phyloP scores from a whole-genome alignment of 495 filamentous ascomycete species.

The Aspergillus baeticus region DNA sequence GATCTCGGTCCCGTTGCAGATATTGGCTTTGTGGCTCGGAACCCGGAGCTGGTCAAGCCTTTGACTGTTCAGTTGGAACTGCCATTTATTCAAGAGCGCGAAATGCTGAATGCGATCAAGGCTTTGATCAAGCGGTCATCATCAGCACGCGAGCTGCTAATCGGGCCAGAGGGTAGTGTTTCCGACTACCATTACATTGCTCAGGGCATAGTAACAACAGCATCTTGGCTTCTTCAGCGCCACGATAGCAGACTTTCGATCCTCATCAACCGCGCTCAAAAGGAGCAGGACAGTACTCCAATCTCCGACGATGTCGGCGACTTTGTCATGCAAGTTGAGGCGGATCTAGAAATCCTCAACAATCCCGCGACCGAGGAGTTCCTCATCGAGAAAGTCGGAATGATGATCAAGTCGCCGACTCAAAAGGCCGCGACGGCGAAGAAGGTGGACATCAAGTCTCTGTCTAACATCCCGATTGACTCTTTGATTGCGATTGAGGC shows the following conservation, averaged over 20 bases:
- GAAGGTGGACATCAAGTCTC: not conserved
- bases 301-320: not conserved
- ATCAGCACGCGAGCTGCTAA: too few relatives aligned
- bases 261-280: not conserved
- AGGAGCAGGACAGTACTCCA: not conserved
- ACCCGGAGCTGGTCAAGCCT: not conserved
- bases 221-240: not conserved
- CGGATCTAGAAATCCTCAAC: not conserved
- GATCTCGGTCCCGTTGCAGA: not conserved
- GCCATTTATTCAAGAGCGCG: not conserved
- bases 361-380: not conserved
- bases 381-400: not conserved
- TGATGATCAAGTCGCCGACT: not conserved
- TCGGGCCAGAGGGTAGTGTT: not conserved
- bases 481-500: conserved; percentile 5
- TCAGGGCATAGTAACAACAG: not conserved
- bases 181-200: not conserved
- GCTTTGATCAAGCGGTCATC: not conserved
- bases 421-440: not conserved
- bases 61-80: not conserved
- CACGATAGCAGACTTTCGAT: not conserved
- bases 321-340: not conserved
- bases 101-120: not conserved
- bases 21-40: not conserved
- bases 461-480: not conserved